Percentiles rank a stretch among this genome's conserved stretches.
These are phyloP conservation scores for Gelatoporia subvermispora DNA, from an alignment of 768 basidiomycete genomes.

Conservation along the genomic window DNA sequence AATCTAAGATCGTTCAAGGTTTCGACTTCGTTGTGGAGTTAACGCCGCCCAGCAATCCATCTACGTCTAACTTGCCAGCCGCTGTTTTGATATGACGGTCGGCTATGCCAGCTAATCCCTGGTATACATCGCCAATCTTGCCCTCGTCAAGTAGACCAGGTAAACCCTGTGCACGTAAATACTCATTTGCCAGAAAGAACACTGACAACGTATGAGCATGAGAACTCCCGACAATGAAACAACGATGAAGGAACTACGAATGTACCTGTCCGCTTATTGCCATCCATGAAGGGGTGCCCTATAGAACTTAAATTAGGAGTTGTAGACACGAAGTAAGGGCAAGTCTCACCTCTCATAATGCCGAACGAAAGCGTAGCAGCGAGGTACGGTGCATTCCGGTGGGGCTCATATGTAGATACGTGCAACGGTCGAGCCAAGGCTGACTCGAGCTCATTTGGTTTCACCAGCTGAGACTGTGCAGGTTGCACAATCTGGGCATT, in stretches of 20 bases:
- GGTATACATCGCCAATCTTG: slow-evolving; percentile 8
- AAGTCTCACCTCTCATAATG: slow-evolving; percentile 21
- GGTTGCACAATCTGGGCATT: slow-evolving; percentile 32
- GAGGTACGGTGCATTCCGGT: slow-evolving; percentile 18
- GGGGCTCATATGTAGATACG: slow-evolving; percentile 24
- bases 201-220: slow-evolving; percentile 11
- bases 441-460: slow-evolving; percentile 30
- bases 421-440: slow-evolving; percentile 24
- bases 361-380: slow-evolving; percentile 29
- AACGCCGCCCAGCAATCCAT: slow-evolving; percentile 4
- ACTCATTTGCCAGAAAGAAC: slow-evolving; percentile 31
- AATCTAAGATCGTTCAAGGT: too few species aligned
- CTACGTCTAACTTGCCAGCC: slow-evolving; percentile 14
- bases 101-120: slow-evolving; percentile 9
- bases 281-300: slow-evolving; percentile 27
- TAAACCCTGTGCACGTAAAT: slow-evolving; percentile 26
- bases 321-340: neutral
- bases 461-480: slow-evolving; percentile 21
- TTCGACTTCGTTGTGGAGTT: too few species aligned
- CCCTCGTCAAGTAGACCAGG: slow-evolving; percentile 24
- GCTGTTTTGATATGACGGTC: slow-evolving; percentile 19
- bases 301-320: neutral
- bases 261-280: slow-evolving; percentile 25
- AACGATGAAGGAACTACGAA: neutral
- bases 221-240: neutral